These are phyloP conservation scores for Amoebophrya sp. DNA, from an alignment of 169 alveolate species.

Conservation along the genomic window DNA sequence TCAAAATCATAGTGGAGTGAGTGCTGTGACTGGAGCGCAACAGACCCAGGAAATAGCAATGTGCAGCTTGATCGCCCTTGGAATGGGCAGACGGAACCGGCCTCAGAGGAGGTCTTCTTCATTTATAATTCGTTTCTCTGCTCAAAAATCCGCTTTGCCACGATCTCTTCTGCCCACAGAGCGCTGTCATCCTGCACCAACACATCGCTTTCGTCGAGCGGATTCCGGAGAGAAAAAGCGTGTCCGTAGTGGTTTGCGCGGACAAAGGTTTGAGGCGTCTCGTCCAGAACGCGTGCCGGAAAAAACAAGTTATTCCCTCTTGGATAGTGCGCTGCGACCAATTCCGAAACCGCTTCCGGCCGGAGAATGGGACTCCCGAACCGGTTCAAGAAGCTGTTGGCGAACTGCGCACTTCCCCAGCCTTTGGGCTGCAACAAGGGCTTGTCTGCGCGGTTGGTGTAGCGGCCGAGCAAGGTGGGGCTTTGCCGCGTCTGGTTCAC, in stretches of 20 bases:
- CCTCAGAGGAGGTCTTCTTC: too few relatives aligned
- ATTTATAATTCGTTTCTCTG: too few relatives aligned
- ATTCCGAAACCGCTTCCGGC: neutral
- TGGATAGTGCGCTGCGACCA: neutral
- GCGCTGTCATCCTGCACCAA: neutral
- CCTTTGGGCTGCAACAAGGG: neutral
- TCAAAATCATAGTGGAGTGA: too few relatives aligned
- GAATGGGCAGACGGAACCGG: too few relatives aligned
- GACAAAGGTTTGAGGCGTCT: neutral
- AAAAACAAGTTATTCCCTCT: neutral
- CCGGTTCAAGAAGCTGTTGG: neutral
- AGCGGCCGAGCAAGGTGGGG: neutral
- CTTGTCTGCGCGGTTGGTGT: neutral
- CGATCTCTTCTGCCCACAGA: neutral
- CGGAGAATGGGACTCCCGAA: conserved; percentile 13
- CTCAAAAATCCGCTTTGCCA: neutral
- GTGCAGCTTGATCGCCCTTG: too few relatives aligned
- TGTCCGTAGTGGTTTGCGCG: conserved; percentile 21
- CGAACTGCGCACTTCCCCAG: neutral
- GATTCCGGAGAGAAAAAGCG: neutral
- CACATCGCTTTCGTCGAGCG: neutral
- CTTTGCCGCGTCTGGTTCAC: neutral
- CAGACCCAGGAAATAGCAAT: too few relatives aligned
- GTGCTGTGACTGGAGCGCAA: too few relatives aligned
- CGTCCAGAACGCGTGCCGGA: neutral